phyloP scores from a whole-genome alignment of 2,329 filamentous ascomycete species.

The Neurospora sp. region DNA sequence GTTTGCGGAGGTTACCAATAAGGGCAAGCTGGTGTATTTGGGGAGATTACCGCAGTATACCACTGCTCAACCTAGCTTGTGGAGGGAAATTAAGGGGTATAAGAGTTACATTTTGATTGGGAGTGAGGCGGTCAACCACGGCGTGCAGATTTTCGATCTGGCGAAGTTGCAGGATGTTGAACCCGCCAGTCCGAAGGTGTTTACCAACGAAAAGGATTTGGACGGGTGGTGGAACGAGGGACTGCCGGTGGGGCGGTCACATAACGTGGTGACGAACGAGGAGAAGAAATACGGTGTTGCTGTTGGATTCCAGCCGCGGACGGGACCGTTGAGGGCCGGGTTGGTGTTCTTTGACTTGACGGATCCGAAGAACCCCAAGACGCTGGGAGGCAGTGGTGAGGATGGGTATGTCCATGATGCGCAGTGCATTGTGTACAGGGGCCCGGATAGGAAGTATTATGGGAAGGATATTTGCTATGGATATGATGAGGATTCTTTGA shows the following conservation, averaged over 20 bases:
- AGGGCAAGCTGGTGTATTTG: constrained; percentile 34
- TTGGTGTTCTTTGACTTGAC: constrained; percentile 48
- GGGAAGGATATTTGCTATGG: constrained; percentile 41
- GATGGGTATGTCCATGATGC: constrained; percentile 53
- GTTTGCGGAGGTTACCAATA: constrained; percentile 34
- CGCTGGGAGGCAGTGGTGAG: constrained; percentile 39
- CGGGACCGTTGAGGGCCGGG: constrained; percentile 28
- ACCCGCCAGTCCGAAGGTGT: constrained; percentile 26
- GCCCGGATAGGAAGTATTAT: constrained; percentile 33
- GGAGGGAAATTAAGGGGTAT: constrained; percentile 32
- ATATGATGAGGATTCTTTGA: constrained; percentile 40
- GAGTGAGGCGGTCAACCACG: constrained; percentile 34
- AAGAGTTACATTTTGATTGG: constrained; percentile 31
- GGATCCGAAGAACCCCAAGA: constrained; percentile 40
- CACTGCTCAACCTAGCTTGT: constrained; percentile 21
- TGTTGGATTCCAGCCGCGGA: constrained; percentile 30
- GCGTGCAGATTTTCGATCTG: constrained; percentile 54
- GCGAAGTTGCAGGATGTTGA: constrained; percentile 38
- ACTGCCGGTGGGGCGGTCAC: constrained; percentile 29
- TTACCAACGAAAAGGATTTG: constrained; percentile 25
- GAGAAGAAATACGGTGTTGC: constrained; percentile 37
- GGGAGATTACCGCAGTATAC: constrained; percentile 35
- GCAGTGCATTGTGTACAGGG: constrained; percentile 44
- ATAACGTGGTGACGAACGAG: constrained; percentile 42
- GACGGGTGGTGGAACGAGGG: constrained; percentile 23